Base-by-base conservation (phyloP, 2,329 filamentous ascomycete species). In the Diatrype stigma region DNA sequence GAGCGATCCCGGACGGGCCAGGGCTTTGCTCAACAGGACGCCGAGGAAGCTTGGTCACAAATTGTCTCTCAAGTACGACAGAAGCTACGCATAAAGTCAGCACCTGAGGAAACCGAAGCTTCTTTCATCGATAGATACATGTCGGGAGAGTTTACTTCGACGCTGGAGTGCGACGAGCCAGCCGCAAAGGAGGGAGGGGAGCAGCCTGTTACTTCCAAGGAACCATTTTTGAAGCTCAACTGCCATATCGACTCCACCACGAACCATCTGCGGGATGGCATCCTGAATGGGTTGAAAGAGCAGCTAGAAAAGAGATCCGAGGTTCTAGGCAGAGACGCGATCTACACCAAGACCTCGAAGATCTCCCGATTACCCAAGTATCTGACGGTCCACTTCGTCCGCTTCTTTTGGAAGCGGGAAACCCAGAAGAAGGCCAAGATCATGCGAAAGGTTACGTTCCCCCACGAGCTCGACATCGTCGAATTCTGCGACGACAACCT, bases 381-480 rank as follows among this genome's bases (percentile, higher is more conserved):
- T 68, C 80, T 99, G 42, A 94, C 94, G 0, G 90, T 99, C 3
- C 94, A 99, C 71, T 96, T 99, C 68, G 89, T 99, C 51, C 90
- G 94, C 57, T 99, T 99, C 75, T 96, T 93, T 76, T 99, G 94
- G 94, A 93, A 96, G 67, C 85, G 87, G 45, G 90, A 96, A 60
- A 91, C 90, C 3, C 87, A 95, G 71, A 97, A 97, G 77, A 99
- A 99, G 79, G 92, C 93, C 59, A 99, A 99, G 80, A 99, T 99
- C 62, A 93, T 99, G 89, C 89, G 92, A 67, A 99, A 97, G 73
- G 94, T 99, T 51, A 93, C 90, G 0, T 99, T 99, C 67, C 93
- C 93, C 6, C 85, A 89, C 47, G 94, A 99, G 71, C 77, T 99
- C 32, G 94, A 99, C 64, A 84, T 90, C 37, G 85, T 96, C 21